phyloP scores from a whole-genome alignment of 2,329 filamentous ascomycete species.

The Colletotrichum karsti region DNA sequence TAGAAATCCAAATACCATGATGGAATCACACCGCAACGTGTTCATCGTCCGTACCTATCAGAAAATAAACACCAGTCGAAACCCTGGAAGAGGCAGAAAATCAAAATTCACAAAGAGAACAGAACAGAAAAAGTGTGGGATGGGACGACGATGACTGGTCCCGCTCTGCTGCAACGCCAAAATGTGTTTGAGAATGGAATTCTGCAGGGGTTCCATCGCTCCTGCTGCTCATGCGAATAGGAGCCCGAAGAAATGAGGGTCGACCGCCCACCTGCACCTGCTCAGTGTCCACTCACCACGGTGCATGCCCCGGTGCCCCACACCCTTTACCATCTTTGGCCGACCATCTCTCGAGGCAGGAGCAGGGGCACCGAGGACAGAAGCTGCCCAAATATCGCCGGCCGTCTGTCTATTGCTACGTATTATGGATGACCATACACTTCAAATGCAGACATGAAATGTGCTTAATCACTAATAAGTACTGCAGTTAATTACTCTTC shows the following conservation, averaged over 20 bases:
- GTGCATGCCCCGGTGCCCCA: no score
- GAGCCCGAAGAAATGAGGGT: conserved; percentile 11
- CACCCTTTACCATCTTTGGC: background rate
- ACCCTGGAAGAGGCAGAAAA: background rate
- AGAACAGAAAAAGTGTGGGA: conserved; percentile 2
- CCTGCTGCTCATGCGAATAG: conserved; percentile 7
- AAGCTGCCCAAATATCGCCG: no score
- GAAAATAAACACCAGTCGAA: background rate
- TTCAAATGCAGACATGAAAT: background rate
- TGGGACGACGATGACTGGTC: conserved; percentile 22
- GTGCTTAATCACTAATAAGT: background rate
- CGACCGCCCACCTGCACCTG: background rate
- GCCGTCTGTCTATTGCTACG: background rate
- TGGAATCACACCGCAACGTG: no score
- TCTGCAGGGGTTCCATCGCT: conserved; percentile 32
- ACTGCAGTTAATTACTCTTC: background rate
- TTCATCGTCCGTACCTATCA: no score
- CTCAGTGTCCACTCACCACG: background rate
- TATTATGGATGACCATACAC: background rate
- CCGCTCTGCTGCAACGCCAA: conserved; percentile 23
- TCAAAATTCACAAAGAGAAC: background rate
- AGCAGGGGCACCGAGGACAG: background rate
- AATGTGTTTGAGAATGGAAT: conserved; percentile 32
- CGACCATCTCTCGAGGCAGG: background rate
- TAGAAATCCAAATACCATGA: no score